Evolutionary conservation across 805 yeast genomes (phyloP), one percentile per base, ranked within the genome.

Genomic region (Metschnikowia proteae): DNA sequence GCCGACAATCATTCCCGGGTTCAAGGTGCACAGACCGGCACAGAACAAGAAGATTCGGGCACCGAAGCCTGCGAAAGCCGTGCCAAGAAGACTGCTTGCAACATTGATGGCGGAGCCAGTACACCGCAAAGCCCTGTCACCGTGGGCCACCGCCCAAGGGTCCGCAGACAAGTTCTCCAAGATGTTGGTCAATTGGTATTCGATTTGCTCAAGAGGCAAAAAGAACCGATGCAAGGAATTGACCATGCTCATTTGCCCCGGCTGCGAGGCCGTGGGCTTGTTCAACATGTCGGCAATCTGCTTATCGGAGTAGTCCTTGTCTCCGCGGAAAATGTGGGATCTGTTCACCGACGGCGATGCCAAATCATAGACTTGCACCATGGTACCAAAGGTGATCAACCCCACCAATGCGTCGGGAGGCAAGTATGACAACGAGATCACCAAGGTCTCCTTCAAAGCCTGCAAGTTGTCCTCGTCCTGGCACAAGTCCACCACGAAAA

Each of bases 1-100:
- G 39, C 92, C 88, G 28, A 94, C 99, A 57, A 94, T 89, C 65
- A 88, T 74, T 59, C 99, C 99, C 9, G 99, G 98, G 40, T 86
- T 86, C 63, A 86, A 83, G 40, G 99, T 94, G 65, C 97, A 84
- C 43, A 97, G 96, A 54, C 99, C 99, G 46, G 92, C 95, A 36
- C 96, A 83, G 62, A 94, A 94, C 51, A 94, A 75, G 75, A 89
- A 83, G 58, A 94, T 78, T 65, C 97, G 83, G 11, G 96, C 90
- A 44, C 97, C 96, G 58, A 83, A 81, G 49, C 88, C 90, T 45
- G 90, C 83, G 71, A 82, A 88, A 28, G 94, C 77, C 34, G 88
- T 84, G 64, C 91, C 96, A 55, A 90, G 78, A 47, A 94, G 65
- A 58, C 86, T 79, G 27, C 90, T 76, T 7, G 97, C 96, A 56